A percentile compares a stretch with the other conserved stretches of the same genome.
phyloP scores from a whole-genome alignment of 176 grass and related monocot genomes.

The Rhynchospora pubera region DNA sequence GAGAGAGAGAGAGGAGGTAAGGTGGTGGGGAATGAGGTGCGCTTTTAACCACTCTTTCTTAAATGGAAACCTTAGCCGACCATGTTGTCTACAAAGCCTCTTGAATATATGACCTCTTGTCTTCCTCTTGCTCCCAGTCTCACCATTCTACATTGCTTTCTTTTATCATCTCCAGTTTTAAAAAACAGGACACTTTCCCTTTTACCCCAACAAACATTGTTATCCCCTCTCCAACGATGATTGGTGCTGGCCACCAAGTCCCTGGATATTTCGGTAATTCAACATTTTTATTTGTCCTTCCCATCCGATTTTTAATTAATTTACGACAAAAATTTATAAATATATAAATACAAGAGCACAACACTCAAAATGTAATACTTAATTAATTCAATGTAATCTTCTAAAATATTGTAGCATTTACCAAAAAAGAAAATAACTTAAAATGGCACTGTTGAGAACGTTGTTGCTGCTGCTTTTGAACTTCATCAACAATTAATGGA shows the following conservation, averaged over 20 bases:
- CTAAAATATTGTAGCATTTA: not conserved
- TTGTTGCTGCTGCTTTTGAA: not conserved
- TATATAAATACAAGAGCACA: not conserved
- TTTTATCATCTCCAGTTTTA: not conserved
- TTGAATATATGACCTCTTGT: constrained; percentile 11
- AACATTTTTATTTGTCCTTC: not conserved
- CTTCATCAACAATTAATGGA: not conserved
- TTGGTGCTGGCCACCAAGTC: not conserved
- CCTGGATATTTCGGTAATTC: not conserved
- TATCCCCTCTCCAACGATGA: not conserved
- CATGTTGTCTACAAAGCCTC: constrained; percentile 19
- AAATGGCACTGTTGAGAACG: not conserved
- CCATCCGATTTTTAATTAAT: not conserved
- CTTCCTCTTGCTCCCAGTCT: constrained; percentile 9
- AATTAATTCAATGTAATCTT: not conserved
- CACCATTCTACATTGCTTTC: not conserved
- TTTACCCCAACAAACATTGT: not conserved
- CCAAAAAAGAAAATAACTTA: not conserved
- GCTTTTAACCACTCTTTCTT: not conserved
- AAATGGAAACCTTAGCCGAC: constrained; percentile 28
- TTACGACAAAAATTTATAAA: not conserved
- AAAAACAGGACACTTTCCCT: not conserved
- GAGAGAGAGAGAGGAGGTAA: no score
- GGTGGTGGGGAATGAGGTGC: constrained; percentile 5
- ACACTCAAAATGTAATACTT: not conserved